Evolutionary conservation across 208 protist genomes (phyloP).

Genomic region (Wallacemonas rigidus): DNA sequence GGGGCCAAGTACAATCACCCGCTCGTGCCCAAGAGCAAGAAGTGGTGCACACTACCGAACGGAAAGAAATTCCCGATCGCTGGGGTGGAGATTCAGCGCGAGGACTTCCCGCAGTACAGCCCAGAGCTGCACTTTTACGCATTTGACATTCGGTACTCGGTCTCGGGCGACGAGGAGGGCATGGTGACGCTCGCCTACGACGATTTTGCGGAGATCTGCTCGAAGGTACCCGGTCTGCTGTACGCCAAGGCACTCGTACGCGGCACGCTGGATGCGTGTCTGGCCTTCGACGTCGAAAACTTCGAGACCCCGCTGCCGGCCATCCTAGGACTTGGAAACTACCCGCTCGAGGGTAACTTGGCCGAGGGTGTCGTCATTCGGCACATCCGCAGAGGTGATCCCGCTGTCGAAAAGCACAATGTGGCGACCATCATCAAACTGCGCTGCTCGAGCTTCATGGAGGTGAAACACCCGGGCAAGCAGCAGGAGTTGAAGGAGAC

Average conservation of each 20-base stretch:
- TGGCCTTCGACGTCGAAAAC: conserved; percentile 90
- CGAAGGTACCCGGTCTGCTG: conserved; percentile 69
- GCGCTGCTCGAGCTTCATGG: conserved; percentile 87
- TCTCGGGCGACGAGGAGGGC: conserved; percentile 74
- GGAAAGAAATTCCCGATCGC: conserved; percentile 77
- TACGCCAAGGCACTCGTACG: conserved; percentile 80
- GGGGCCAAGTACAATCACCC: conserved; percentile 88
- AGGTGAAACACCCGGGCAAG: conserved; percentile 90
- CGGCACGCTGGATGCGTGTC: conserved; percentile 77
- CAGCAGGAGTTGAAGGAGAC: conserved; percentile 89
- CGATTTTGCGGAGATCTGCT: conserved; percentile 74
- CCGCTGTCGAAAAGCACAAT: conserved; percentile 60
- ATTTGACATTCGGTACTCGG: conserved; percentile 87
- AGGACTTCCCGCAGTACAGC: conserved; percentile 90
- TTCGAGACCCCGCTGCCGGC: conserved; percentile 82
- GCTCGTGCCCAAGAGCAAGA: conserved; percentile 76
- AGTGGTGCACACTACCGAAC: conserved; percentile 86
- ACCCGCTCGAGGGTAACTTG: conserved; percentile 87
- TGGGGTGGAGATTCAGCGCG: conserved; percentile 77
- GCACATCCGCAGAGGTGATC: conserved; percentile 71
- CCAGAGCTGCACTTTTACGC: conserved; percentile 88
- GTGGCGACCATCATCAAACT: conserved; percentile 90
- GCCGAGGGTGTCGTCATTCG: conserved; percentile 89
- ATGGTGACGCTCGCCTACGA: conserved; percentile 80
- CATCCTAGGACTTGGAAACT: conserved; percentile 85